Conservation (phyloP, 2,329 filamentous ascomycete genomes). For the Verticillium tricorpus region DNA sequence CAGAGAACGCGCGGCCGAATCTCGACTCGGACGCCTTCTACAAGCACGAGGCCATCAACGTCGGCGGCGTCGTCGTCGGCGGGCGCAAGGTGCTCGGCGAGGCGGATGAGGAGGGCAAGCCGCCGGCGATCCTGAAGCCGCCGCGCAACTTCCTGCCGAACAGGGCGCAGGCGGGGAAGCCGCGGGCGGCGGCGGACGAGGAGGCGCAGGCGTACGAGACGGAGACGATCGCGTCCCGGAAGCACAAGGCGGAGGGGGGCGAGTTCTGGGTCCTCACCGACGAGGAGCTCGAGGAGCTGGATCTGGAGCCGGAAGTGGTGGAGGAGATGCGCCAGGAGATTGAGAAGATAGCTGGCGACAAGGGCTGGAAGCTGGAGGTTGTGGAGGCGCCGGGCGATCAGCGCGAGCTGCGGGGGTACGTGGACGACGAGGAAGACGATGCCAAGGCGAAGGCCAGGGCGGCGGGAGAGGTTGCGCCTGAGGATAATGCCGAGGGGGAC, state of each 20-base stretch:
- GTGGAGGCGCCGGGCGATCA: conserved; percentile 63
- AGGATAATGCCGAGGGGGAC: conserved; percentile 9
- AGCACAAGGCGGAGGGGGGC: conserved; percentile 54
- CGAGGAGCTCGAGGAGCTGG: conserved; percentile 64
- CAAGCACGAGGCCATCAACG: conserved; percentile 27
- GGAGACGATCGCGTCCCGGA: conserved; percentile 40
- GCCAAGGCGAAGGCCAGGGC: conserved; percentile 13
- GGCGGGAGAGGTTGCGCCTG: conserved; percentile 16
- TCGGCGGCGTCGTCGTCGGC: conserved; percentile 52
- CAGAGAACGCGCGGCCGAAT: conserved; percentile 1
- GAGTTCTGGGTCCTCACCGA: conserved; percentile 55
- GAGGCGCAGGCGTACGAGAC: conserved; percentile 14
- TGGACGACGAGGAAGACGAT: conserved; percentile 51
- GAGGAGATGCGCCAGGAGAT: conserved; percentile 66
- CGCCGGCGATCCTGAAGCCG: conserved; percentile 38
- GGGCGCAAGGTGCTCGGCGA: conserved; percentile 43
- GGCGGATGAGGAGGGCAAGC: conserved; percentile 42
- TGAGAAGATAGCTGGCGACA: conserved; percentile 62
- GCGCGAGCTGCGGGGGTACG: conserved; percentile 63
- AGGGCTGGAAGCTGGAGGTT: conserved; percentile 77
- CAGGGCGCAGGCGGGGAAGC: conserved; percentile 8
- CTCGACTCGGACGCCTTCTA: conserved; percentile 7
- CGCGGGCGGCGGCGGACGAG: conserved; percentile 13
- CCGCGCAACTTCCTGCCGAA: conserved; percentile 35
- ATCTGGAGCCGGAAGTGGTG: conserved; percentile 62